Evolutionary conservation across 805 yeast genomes (phyloP), one percentile per base, ranked within the genome.

Genomic region (Candida khao-thaluensis): DNA sequence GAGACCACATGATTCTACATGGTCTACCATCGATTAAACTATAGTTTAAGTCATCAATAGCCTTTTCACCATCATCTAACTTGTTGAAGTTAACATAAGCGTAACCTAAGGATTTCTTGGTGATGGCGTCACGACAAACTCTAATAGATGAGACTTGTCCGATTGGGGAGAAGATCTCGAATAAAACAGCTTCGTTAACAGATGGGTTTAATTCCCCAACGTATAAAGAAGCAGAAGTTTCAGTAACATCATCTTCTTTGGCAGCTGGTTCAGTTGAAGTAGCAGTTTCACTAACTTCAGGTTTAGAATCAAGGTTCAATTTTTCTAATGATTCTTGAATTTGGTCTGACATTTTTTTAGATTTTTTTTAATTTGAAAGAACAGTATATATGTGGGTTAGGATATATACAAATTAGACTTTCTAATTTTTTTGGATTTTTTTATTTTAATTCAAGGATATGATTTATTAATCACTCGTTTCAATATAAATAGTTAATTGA

Each of bases 1-100:
- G 98, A 53, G 97, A 89, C 97, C 98, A 89, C 98, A 93, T 93
- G 75, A 93, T 91, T 72, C 99, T 88, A 74, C 97, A 89, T 59
- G 96, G 89, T 61, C 84, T 87, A 61, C 96, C 97, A 69, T 90
- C 90, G 72, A 93, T 82, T 59, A 81, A 81, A 44, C 89, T 71
- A 77, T 93, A 93, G 87, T 91, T 93, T 71, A 93, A 80, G 71
- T 88, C 93, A 64, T 89, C 95, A 65, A 93, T 75, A 48, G 99
- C 99, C 61, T 77, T 82, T 72, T 83, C 89, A 62, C 96, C 98
- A 61, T 93, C 97, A 49, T 77, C 85, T 53, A 77, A 71, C 67
- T 82, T 80, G 74, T 83, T 89, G 82, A 74, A 93, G 84, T 93
- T 93, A 59, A 93, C 96, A 73, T 93, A 93, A 58, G 96, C 99